phyloP scores from a whole-genome alignment of 1,284 basidiomycete genomes.

The Heterobasidion occidentale region DNA sequence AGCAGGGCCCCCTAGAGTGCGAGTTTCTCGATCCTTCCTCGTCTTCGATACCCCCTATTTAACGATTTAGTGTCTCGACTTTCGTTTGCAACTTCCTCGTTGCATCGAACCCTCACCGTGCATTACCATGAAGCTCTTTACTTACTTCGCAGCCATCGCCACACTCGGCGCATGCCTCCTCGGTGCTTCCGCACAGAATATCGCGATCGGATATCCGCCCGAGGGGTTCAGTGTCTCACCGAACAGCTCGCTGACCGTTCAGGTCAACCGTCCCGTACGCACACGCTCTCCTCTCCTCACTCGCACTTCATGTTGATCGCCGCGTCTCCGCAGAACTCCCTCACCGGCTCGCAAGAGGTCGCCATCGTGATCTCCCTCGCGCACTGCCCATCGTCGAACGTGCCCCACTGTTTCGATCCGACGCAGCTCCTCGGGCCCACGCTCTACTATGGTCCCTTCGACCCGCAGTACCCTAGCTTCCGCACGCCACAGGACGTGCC shows the following conservation, averaged over 20 bases:
- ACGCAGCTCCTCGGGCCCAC: conserved; percentile 30
- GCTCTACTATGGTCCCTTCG: conserved; percentile 37
- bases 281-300: background rate
- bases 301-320: background rate
- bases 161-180: conserved; percentile 8
- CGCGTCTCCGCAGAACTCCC: conserved; percentile 22
- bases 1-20: too few relatives aligned
- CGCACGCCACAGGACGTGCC: conserved; percentile 19
- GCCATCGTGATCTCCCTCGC: conserved; percentile 32
- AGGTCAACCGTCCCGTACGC: conserved; percentile 37
- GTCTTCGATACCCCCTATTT: too few relatives aligned
- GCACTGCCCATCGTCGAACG: conserved; percentile 21
- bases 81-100: too few relatives aligned
- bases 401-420: conserved; percentile 21
- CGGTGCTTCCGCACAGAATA: conserved; percentile 30
- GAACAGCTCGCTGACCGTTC: conserved; percentile 30
- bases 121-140: background rate
- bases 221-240: conserved; percentile 23
- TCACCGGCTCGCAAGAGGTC: conserved; percentile 32
- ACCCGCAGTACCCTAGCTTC: conserved; percentile 23
- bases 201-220: conserved; percentile 29
- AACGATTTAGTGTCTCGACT: too few relatives aligned
- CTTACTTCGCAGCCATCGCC: background rate
- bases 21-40: too few relatives aligned
- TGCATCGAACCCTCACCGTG: too few relatives aligned